phyloP scores from a whole-genome alignment of 2,329 filamentous ascomycete species.

The Colletotrichum musicola region DNA sequence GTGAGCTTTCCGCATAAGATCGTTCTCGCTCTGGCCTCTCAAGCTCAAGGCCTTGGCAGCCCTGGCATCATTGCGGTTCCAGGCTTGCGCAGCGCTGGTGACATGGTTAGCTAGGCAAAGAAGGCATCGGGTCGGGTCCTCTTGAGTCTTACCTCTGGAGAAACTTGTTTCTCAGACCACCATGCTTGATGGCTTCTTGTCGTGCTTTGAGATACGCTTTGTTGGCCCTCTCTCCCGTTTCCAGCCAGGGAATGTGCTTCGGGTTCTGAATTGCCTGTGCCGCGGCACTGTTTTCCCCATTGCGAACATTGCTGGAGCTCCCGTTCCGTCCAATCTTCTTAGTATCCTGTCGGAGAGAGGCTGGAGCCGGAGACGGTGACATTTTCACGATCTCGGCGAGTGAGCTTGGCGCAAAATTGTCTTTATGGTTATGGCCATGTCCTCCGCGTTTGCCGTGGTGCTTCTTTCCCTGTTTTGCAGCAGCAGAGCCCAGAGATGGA shows the following conservation, averaged over 20 bases:
- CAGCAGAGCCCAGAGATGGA: constrained; percentile 84
- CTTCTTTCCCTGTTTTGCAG: constrained; percentile 84
- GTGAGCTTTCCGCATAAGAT: constrained; percentile 96
- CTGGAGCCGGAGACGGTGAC: constrained; percentile 85
- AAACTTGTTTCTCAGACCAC: constrained; percentile 96
- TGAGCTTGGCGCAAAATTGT: constrained; percentile 78
- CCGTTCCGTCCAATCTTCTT: constrained; percentile 74
- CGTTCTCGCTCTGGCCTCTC: constrained; percentile 95
- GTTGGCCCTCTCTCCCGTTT: constrained; percentile 91
- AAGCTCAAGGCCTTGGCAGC: constrained; percentile 95
- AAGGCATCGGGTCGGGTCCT: background rate
- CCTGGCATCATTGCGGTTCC: constrained; percentile 97
- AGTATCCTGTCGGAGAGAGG: constrained; percentile 68
- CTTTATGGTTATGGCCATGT: constrained; percentile 78
- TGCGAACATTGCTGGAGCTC: constrained; percentile 73
- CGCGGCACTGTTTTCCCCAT: constrained; percentile 82
- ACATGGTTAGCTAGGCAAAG: constrained; percentile 7
- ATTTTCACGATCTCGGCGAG: constrained; percentile 96
- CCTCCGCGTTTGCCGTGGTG: constrained; percentile 92
- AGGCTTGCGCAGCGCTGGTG: constrained; percentile 90
- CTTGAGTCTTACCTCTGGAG: constrained; percentile 80
- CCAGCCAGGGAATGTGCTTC: constrained; percentile 95
- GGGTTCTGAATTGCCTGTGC: constrained; percentile 88
- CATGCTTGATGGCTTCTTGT: constrained; percentile 96
- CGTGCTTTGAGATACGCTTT: constrained; percentile 95